phyloP scores from a whole-genome alignment of 345 rosid genomes.

The Gynandropsis gynandra region DNA sequence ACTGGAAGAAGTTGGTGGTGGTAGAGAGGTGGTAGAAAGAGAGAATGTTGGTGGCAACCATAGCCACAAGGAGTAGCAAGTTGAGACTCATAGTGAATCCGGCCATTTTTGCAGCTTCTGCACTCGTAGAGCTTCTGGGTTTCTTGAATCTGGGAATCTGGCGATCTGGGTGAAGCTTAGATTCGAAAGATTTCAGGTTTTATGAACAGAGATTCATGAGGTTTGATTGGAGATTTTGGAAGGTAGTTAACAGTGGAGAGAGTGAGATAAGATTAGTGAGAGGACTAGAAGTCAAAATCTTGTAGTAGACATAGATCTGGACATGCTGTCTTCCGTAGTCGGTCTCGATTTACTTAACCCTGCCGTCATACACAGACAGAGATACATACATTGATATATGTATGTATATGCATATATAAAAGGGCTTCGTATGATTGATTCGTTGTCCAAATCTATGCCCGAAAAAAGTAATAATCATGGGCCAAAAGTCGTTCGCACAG shows the following conservation, averaged over 20 bases:
- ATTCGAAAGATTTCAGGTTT: constrained; percentile 10
- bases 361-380: too few species aligned
- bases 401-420: not conserved
- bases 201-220: constrained; percentile 15
- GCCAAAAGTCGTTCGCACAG: constrained; percentile 16
- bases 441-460: constrained; percentile 9
- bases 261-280: constrained; percentile 20
- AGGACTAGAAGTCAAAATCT: constrained; percentile 17
- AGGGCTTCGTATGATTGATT: constrained; percentile 11
- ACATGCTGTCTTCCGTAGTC: too few species aligned
- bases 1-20: constrained; percentile 41
- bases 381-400: not conserved
- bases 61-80: constrained; percentile 63
- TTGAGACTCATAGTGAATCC: constrained; percentile 94
- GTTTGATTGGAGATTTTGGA: constrained; percentile 6
- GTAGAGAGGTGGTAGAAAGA: constrained; percentile 94
- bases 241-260: constrained; percentile 8
- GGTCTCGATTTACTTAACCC: too few species aligned
- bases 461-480: constrained; percentile 5
- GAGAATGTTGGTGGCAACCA: constrained; percentile 96
- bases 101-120: constrained; percentile 27
- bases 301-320: not conserved
- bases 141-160: constrained; percentile 7
- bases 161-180: not conserved
- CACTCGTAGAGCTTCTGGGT: not conserved